These are phyloP conservation scores for Chlamydomonas schloesseri DNA, from an alignment of 139 green algal genomes.

Conservation along the genomic window DNA sequence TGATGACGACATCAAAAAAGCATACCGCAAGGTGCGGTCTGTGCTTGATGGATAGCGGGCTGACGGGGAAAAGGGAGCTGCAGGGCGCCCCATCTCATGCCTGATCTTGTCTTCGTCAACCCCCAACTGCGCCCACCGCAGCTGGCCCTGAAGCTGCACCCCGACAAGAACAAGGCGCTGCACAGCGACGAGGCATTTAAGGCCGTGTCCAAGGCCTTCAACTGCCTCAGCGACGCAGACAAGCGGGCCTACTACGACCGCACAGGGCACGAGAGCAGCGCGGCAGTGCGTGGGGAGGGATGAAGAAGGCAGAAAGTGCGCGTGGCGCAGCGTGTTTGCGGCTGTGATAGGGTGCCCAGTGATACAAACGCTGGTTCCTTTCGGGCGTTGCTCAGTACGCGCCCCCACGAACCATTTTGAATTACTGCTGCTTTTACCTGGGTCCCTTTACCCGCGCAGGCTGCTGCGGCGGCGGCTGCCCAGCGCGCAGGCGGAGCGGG, in stretches of 20 bases:
- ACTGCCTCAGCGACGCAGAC: constrained; percentile 69
- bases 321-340: no score
- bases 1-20: constrained; percentile 75
- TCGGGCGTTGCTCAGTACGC: no score
- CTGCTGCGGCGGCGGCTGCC: constrained; percentile 35
- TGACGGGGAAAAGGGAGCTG: no score
- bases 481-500: neutral
- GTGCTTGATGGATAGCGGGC: neutral
- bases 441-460: neutral
- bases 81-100: no score
- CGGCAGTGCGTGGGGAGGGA: constrained; percentile 21
- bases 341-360: no score
- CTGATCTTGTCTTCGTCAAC: no score
- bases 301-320: no score
- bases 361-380: no score
- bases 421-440: no score
- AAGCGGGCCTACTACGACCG: constrained; percentile 73
- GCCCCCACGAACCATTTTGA: no score
- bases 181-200: constrained; percentile 77
- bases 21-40: constrained; percentile 70
- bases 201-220: constrained; percentile 68
- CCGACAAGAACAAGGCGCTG: constrained; percentile 74
- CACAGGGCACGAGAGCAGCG: constrained; percentile 55
- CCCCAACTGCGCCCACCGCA: no score
- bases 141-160: constrained; percentile 75